phyloP scores from a whole-genome alignment of 495 filamentous ascomycete species.

The Penicillium manginii region DNA sequence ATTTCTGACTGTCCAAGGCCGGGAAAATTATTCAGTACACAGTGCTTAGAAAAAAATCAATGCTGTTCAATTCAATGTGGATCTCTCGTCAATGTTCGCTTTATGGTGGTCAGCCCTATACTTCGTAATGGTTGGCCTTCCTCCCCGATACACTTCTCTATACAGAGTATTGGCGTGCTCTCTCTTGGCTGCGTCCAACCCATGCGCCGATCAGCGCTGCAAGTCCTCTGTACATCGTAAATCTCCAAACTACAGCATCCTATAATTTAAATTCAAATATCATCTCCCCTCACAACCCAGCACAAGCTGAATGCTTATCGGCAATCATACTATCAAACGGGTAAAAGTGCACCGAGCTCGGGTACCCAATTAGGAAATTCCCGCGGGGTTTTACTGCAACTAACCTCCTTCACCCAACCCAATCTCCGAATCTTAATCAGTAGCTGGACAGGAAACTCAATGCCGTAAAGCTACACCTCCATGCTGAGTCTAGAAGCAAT shows the following conservation, averaged over 20 bases:
- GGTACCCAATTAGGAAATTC: too few species aligned
- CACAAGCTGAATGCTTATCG: too few species aligned
- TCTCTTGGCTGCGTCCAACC: slow-evolving; percentile 26
- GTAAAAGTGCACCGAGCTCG: too few species aligned
- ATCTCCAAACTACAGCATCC: background rate
- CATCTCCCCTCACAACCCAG: too few species aligned
- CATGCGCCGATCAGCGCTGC: slow-evolving; percentile 23
- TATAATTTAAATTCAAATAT: background rate
- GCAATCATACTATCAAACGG: too few species aligned
- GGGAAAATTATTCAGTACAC: too few species aligned
- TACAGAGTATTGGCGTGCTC: background rate
- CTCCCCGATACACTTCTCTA: too few species aligned
- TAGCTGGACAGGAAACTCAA: background rate
- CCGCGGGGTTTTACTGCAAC: too few species aligned
- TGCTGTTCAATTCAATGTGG: background rate
- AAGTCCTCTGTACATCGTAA: background rate
- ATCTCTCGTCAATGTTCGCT: background rate
- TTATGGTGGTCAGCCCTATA: background rate
- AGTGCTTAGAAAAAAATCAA: too few species aligned
- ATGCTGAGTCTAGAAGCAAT: slow-evolving; percentile 1
- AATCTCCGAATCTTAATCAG: background rate
- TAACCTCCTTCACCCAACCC: too few species aligned
- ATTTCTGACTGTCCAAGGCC: too few species aligned
- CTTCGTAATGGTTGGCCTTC: background rate
- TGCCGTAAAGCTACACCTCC: background rate